Evolutionary conservation across 768 basidiomycete species (phyloP).

Genomic region (Postia placenta): DNA sequence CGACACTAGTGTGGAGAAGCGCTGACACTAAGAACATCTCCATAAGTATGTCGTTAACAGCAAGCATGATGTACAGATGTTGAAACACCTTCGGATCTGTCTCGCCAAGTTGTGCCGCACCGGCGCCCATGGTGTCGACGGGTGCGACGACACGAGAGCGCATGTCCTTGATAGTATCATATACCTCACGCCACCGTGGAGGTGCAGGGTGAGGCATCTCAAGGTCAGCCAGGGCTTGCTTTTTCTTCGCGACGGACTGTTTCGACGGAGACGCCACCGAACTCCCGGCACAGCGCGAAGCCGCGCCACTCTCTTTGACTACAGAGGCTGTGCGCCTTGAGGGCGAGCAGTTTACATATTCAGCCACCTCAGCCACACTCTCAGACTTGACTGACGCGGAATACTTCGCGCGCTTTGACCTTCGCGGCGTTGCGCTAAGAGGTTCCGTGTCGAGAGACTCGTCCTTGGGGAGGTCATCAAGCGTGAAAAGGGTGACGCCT

Average conservation of each 20-base stretch:
- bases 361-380: too few species aligned
- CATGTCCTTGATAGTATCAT: conserved; percentile 72
- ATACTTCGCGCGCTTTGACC: conserved; percentile 3
- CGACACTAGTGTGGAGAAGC: conserved; percentile 83
- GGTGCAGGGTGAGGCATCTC: conserved; percentile 14
- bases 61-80: not conserved
- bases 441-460: too few species aligned
- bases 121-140: conserved; percentile 91
- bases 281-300: too few species aligned
- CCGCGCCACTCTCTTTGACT: too few species aligned
- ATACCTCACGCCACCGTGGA: conserved; percentile 36
- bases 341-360: not conserved
- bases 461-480: not conserved
- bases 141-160: conserved; percentile 70
- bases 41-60: too few species aligned
- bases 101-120: conserved; percentile 59
- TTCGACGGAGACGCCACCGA: too few species aligned
- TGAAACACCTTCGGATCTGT: conserved; percentile 53
- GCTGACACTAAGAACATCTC: conserved; percentile 52
- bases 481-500: conserved; percentile 1
- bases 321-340: not conserved
- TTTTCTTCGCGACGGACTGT: conserved; percentile 8
- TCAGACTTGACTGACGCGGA: too few species aligned
- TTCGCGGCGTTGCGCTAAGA: conserved; percentile 1
- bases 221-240: conserved; percentile 8